A percentile compares a stretch with the other conserved stretches of the same genome.
phyloP scores from a whole-genome alignment of 306 rosid species.

The Prunus mongolica region DNA sequence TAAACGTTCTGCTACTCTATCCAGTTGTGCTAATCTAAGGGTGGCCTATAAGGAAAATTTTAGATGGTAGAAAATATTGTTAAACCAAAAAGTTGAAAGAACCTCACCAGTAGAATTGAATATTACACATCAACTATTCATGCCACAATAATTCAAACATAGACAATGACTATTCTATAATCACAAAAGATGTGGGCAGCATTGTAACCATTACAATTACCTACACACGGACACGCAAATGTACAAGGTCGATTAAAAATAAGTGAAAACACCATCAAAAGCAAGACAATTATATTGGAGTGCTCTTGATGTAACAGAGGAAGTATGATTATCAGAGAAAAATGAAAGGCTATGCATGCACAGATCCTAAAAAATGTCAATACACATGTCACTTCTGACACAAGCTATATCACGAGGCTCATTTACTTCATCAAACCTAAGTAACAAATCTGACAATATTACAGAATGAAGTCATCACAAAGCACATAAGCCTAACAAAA shows the following conservation, averaged over 20 bases:
- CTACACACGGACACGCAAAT: background rate
- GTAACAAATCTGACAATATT: background rate
- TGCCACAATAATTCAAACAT: background rate
- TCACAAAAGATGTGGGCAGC: background rate
- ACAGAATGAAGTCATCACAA: background rate
- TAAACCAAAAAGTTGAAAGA: background rate
- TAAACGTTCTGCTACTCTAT: conserved; percentile 79
- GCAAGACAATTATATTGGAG: background rate
- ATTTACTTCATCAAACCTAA: background rate
- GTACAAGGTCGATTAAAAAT: background rate
- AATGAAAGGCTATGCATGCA: background rate
- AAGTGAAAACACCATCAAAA: background rate
- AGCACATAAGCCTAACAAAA: background rate
- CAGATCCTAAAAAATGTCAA: background rate
- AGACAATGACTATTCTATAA: background rate
- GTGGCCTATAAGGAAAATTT: conserved; percentile 52
- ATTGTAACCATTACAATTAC: background rate
- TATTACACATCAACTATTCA: background rate
- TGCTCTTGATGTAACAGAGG: background rate
- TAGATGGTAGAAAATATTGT: background rate
- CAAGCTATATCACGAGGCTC: background rate
- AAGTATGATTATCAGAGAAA: background rate
- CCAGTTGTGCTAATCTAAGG: conserved; percentile 86
- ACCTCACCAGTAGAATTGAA: background rate
- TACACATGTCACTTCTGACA: background rate